Percentiles rank a stretch among this genome's conserved stretches.
Evolutionary conservation across 306 rosid genomes (phyloP).

Genomic region (Lupinus albus): DNA sequence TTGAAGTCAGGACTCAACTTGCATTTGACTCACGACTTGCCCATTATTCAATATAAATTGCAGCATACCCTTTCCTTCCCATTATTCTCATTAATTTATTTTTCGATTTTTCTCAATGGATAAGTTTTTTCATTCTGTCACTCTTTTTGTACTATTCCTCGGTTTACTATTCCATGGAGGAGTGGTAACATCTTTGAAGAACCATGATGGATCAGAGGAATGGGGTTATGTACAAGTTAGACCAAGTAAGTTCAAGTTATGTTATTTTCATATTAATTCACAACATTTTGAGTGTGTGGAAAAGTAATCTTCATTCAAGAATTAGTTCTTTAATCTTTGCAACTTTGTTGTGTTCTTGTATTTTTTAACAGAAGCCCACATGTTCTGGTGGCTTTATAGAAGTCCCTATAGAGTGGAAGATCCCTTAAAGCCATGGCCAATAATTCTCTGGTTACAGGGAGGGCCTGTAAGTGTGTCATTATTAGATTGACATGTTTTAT

Average conservation of each 20-base stretch:
- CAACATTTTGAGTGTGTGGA: no score
- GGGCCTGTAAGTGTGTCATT: conserved; percentile 71
- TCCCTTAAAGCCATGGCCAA: conserved; percentile 89
- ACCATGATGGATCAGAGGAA: conserved; percentile 64
- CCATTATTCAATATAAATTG: conserved; percentile 12
- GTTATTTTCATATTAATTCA: no score
- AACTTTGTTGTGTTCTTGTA: conserved; percentile 9
- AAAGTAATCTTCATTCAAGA: neutral
- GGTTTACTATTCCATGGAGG: conserved; percentile 45
- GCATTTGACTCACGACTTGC: neutral
- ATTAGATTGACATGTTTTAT: neutral
- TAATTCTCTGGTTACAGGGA: conserved; percentile 93
- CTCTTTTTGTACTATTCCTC: conserved; percentile 49
- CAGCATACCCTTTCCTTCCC: neutral
- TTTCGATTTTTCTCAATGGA: conserved; percentile 66
- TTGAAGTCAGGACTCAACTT: neutral
- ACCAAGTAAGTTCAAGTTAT: conserved; percentile 69
- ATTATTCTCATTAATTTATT: neutral
- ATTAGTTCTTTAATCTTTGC: no score
- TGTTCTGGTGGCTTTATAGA: conserved; percentile 96
- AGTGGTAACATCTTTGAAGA: conserved; percentile 39
- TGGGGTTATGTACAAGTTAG: conserved; percentile 96
- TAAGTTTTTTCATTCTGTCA: conserved; percentile 29
- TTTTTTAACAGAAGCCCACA: conserved; percentile 72
- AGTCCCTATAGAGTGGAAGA: conserved; percentile 83